Conservation (phyloP, 2,329 filamentous ascomycete genomes). For the Thermoascus crustaceus region DNA sequence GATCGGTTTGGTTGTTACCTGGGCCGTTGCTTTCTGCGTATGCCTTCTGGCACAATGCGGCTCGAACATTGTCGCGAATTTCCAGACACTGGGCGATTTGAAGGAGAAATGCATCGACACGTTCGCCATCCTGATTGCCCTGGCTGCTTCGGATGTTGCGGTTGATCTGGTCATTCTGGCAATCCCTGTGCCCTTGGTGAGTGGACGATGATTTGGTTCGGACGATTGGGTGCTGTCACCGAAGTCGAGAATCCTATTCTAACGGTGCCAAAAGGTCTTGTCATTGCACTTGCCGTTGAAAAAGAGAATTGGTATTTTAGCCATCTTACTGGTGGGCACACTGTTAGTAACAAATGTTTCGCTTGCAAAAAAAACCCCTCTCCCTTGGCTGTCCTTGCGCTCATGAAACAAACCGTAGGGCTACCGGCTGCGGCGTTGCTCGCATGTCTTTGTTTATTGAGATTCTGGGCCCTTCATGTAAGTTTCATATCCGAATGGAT, state of each 20-base stretch:
- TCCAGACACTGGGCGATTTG: conserved; percentile 4
- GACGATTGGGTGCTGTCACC: neutral
- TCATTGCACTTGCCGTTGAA: conserved; percentile 7
- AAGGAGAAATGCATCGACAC: conserved; percentile 7
- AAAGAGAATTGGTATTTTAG: conserved; percentile 6
- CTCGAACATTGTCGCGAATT: conserved; percentile 5
- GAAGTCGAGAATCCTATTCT: neutral
- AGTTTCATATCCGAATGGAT: too few relatives aligned
- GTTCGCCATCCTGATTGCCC: conserved; percentile 5
- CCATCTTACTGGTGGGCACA: conserved; percentile 4
- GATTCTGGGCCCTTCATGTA: conserved; percentile 6
- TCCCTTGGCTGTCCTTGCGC: too few relatives aligned
- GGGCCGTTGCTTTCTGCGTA: conserved; percentile 5
- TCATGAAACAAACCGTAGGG: too few relatives aligned
- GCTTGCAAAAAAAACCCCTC: conserved; percentile 1
- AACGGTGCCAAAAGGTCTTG: conserved; percentile 3
- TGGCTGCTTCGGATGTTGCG: conserved; percentile 6
- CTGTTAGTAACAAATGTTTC: conserved; percentile 2
- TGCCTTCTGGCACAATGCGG: conserved; percentile 5
- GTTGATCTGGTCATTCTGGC: conserved; percentile 7
- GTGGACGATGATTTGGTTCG: neutral
- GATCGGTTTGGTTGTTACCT: conserved; percentile 5
- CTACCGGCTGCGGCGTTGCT: conserved; percentile 2
- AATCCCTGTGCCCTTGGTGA: conserved; percentile 7
- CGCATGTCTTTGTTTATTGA: conserved; percentile 8